Evolutionary conservation across 257 asterid species (phyloP).

Genomic region (Solanum peruvianum): DNA sequence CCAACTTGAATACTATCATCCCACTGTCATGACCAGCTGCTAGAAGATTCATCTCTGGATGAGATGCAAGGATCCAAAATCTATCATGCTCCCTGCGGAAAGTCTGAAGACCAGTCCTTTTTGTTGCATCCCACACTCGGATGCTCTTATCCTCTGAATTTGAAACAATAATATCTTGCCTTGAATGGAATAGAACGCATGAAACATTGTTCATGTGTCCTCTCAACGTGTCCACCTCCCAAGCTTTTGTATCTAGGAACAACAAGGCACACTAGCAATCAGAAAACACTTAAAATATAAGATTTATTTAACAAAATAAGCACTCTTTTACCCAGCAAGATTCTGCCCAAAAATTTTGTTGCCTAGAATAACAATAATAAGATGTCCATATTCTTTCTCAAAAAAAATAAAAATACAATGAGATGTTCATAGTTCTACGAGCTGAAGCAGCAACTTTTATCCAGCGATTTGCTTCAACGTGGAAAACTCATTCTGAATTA

Average conservation of each 20-base stretch:
- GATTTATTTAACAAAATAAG: not conserved
- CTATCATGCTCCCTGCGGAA: constrained; percentile 95
- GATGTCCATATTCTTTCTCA: not conserved
- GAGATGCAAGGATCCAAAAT: constrained; percentile 92
- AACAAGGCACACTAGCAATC: not conserved
- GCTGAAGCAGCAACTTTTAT: not conserved
- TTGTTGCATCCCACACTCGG: constrained; percentile 98
- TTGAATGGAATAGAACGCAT: constrained; percentile 76
- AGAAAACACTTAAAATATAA: not conserved
- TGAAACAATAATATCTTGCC: constrained; percentile 91
- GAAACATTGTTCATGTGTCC: constrained; percentile 98
- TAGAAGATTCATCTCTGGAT: constrained; percentile 95
- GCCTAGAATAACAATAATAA: not conserved
- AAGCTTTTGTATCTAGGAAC: constrained; percentile 85
- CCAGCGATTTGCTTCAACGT: not conserved
- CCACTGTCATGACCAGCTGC: constrained; percentile 99
- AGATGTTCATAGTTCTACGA: not conserved
- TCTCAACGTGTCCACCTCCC: constrained; percentile 99
- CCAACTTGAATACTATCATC: constrained; percentile 91
- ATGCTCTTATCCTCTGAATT: constrained; percentile 98
- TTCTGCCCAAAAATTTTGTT: not conserved
- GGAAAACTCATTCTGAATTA: not conserved
- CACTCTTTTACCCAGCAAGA: not conserved
- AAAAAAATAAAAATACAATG: not conserved
- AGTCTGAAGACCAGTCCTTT: constrained; percentile 94